Percentiles rank a stretch among this genome's conserved stretches.
These are phyloP conservation scores for Wallacemonas rigidus DNA, from an alignment of 208 protist genomes.

Conservation along the genomic window DNA sequence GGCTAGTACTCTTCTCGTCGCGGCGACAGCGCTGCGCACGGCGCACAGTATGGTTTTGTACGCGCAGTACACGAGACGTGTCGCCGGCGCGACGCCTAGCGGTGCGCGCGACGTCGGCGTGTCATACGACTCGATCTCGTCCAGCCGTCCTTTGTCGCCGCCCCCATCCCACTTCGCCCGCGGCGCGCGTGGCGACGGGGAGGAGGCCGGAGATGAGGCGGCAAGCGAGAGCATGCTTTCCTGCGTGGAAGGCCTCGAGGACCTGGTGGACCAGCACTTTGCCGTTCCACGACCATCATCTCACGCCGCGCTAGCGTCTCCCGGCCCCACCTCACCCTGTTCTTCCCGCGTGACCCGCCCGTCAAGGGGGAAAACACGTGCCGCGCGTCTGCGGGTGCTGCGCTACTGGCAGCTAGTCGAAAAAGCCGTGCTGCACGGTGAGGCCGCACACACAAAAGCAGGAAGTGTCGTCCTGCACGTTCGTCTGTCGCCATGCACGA, in stretches of 20 bases:
- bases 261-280: no score
- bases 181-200: not conserved
- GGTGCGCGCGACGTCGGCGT: not conserved
- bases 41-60: not conserved
- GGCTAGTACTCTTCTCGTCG: not conserved
- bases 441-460: not conserved
- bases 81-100: not conserved
- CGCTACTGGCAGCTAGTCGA: conserved; percentile 44
- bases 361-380: conserved; percentile 12
- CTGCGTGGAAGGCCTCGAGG: no score
- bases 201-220: conserved; percentile 1
- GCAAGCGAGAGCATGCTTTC: not conserved
- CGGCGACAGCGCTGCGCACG: conserved; percentile 8
- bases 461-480: not conserved
- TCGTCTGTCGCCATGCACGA: conserved; percentile 5
- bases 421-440: conserved; percentile 22
- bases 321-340: no score
- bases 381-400: conserved; percentile 26
- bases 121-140: not conserved
- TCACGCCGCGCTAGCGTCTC: no score
- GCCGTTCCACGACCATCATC: no score
- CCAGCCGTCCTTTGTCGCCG: not conserved
- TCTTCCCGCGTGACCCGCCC: not conserved
- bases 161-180: not conserved
- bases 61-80: not conserved